Percentiles rank a stretch among this genome's conserved stretches.
Evolutionary conservation across 2,329 filamentous ascomycete species (phyloP).

Genomic region (Salinomyces thailandicus): DNA sequence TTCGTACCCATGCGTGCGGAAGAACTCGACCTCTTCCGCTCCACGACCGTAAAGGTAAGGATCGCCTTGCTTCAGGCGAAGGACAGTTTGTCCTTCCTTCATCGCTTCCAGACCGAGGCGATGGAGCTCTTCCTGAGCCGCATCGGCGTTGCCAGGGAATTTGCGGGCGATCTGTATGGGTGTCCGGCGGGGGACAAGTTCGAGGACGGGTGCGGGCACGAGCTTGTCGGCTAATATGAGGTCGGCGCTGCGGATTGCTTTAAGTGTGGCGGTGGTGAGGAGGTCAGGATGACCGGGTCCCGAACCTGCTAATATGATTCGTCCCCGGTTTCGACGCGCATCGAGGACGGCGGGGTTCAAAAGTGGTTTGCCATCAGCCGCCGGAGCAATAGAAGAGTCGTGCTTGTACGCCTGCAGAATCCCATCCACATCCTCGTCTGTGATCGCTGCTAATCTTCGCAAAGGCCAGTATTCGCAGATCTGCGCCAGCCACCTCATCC

Average conservation of each 20-base stretch:
- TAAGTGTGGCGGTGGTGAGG: slow-evolving; percentile 70
- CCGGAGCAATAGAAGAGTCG: slow-evolving; percentile 23
- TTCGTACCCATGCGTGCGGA: slow-evolving; percentile 59
- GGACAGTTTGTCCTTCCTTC: slow-evolving; percentile 62
- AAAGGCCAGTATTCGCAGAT: slow-evolving; percentile 99
- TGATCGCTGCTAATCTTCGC: slow-evolving; percentile 65
- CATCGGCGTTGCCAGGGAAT: slow-evolving; percentile 93
- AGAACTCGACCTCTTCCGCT: slow-evolving; percentile 83
- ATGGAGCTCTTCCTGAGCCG: slow-evolving; percentile 82
- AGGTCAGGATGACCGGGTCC: slow-evolving; percentile 89
- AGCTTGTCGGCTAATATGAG: slow-evolving; percentile 80
- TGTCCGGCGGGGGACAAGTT: slow-evolving; percentile 81
- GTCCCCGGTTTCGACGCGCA: slow-evolving; percentile 41
- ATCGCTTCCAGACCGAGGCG: slow-evolving; percentile 62
- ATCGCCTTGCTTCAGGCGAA: slow-evolving; percentile 91
- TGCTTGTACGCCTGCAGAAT: slow-evolving; percentile 64
- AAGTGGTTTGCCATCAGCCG: slow-evolving; percentile 20
- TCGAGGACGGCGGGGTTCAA: slow-evolving; percentile 22
- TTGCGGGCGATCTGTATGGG: slow-evolving; percentile 88
- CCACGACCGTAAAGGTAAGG: slow-evolving; percentile 93
- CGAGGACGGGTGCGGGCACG: slow-evolving; percentile 72
- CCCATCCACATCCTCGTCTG: slow-evolving; percentile 64
- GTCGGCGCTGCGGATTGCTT: slow-evolving; percentile 64
- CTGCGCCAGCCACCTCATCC: slow-evolving; percentile 88
- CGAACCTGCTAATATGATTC: slow-evolving; percentile 79